phyloP scores from a whole-genome alignment of 257 asterid species.

The Jacaranda copaia region DNA sequence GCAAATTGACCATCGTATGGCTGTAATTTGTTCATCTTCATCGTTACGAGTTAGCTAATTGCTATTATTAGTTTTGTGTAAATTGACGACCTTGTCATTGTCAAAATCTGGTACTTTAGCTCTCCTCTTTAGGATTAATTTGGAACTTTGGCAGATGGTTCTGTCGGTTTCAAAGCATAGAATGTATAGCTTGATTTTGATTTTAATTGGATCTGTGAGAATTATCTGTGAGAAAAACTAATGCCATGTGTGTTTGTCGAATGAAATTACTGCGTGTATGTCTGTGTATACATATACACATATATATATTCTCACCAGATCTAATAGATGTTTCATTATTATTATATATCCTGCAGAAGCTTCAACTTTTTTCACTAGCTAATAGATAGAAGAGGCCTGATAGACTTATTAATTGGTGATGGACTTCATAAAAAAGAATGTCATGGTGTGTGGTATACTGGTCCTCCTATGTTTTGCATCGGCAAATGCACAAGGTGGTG shows the following conservation, averaged over 20 bases:
- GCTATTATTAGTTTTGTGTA: not conserved
- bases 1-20: slow-evolving; percentile 2
- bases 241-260: not conserved
- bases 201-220: not conserved
- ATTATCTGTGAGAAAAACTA: not conserved
- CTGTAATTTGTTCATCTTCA: no score
- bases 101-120: slow-evolving; percentile 4
- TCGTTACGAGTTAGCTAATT: not conserved
- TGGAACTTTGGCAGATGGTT: not conserved
- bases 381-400: not conserved
- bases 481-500: slow-evolving; percentile 45
- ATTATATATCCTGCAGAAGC: slow-evolving; percentile 14
- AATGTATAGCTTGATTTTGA: not conserved
- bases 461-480: slow-evolving; percentile 41
- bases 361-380: not conserved
- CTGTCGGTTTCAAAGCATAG: not conserved
- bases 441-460: slow-evolving; percentile 35
- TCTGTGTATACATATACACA: no score
- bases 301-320: not conserved
- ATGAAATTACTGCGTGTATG: not conserved
- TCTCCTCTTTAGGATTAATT: not conserved
- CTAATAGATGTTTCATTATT: not conserved
- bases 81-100: not conserved
- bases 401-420: not conserved
- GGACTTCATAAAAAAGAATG: slow-evolving; percentile 29